Evolutionary conservation across 2,329 filamentous ascomycete genomes (phyloP), one percentile per base, ranked within the genome.

Genomic region (Eurotiales sp.): DNA sequence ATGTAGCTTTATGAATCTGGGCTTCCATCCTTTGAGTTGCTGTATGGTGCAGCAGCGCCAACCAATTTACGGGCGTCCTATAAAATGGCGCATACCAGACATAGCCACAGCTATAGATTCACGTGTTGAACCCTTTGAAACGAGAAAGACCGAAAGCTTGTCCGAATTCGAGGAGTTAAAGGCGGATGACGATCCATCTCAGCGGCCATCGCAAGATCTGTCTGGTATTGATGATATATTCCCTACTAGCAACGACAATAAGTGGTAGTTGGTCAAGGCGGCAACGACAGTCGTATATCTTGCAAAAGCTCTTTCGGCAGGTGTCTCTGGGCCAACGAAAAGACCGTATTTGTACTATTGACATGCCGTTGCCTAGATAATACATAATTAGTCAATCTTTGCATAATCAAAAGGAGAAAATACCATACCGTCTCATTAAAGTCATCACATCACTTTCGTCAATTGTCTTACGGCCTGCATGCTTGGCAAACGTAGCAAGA

Each of bases 371-470:
- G 88, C 71, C 88, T 92, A 70, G 68, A 69, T n/a, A n/a, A n/a
- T n/a, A n/a, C n/a, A n/a, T n/a, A n/a, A n/a, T n/a, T n/a, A n/a
- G n/a, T n/a, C n/a, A n/a, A n/a, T n/a, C n/a, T n/a, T n/a, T n/a
- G n/a, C n/a, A n/a, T n/a, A n/a, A 40, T 27, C 3, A 40, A 17
- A 15, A 25, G 7, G 30, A 8, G 25, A 46, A 14, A 36, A 51
- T 58, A 62, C 75, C 80, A 68, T 78, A 92, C 90, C 90, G 85
- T 69, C 81, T 84, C 86, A 96, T 89, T 58, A 96, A 72, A 53
- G 88, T 84, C 50, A 89, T 75, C 61, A 95, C 83, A 66, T 96
- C 90, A 59, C 81, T 86, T 67, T 93, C 88, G 61, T 95, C 88
- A 59, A 96, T 90, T 2, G 84, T 90, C 69, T 87, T 93, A 27